Evolutionary conservation across 2,329 filamentous ascomycete genomes (phyloP).

Genomic region (Aureobasidium zeae): DNA sequence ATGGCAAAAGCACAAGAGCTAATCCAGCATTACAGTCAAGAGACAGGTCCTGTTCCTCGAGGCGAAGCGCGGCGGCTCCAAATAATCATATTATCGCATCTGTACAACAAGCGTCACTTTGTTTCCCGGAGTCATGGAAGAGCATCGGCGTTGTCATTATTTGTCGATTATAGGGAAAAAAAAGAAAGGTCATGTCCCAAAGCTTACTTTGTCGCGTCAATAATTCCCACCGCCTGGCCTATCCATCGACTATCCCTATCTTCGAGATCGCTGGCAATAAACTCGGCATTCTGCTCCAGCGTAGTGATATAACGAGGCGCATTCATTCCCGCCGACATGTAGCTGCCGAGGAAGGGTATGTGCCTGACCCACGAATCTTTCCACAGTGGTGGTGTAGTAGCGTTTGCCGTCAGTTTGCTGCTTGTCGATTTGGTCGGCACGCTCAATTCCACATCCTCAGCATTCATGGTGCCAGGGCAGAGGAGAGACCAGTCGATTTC

Average conservation of each 20-base stretch:
- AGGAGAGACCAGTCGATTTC: slow-evolving; percentile 34
- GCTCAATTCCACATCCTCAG: slow-evolving; percentile 25
- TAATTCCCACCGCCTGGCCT: slow-evolving; percentile 31
- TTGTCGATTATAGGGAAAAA: not conserved
- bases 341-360: slow-evolving; percentile 28
- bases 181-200: not conserved
- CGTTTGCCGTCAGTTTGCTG: slow-evolving; percentile 25
- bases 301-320: slow-evolving; percentile 29
- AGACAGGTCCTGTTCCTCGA: slow-evolving; percentile 95
- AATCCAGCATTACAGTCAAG: slow-evolving; percentile 53
- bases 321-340: slow-evolving; percentile 26
- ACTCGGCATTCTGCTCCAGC: slow-evolving; percentile 36
- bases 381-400: slow-evolving; percentile 29
- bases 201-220: slow-evolving; percentile 20
- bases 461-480: slow-evolving; percentile 31
- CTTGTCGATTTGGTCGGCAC: slow-evolving; percentile 24
- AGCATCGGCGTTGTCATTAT: slow-evolving; percentile 7
- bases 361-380: slow-evolving; percentile 27
- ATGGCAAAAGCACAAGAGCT: not conserved
- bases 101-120: slow-evolving; percentile 1
- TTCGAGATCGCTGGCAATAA: slow-evolving; percentile 34
- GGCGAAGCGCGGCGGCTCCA: slow-evolving; percentile 47
- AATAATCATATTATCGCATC: not conserved
- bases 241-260: slow-evolving; percentile 25
- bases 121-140: slow-evolving; percentile 8